A percentile compares a stretch with the other conserved stretches of the same genome.
Evolutionary conservation across 2,329 filamentous ascomycete genomes (phyloP).

Genomic region (Helotiales sp.): DNA sequence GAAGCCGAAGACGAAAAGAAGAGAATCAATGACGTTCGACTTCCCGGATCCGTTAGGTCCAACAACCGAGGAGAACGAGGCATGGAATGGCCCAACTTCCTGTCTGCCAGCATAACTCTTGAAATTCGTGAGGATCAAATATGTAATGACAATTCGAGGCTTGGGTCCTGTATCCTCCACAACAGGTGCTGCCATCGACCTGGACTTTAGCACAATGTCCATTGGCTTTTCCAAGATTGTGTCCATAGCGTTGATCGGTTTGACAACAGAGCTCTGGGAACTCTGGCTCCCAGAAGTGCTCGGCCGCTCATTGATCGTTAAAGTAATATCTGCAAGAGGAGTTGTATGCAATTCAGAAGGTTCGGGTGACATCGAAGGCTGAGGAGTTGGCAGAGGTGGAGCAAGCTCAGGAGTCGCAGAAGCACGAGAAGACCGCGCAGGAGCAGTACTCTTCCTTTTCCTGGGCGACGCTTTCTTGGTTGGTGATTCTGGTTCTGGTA

Average conservation of each 20-base stretch:
- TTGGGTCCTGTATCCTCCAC: conserved; percentile 77
- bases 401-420: conserved; percentile 34
- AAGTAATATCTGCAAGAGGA: conserved; percentile 74
- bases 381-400: conserved; percentile 48
- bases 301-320: conserved; percentile 62
- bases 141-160: conserved; percentile 86
- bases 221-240: conserved; percentile 84
- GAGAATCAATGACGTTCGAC: conserved; percentile 96
- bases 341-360: conserved; percentile 51
- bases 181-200: conserved; percentile 65
- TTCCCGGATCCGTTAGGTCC: conserved; percentile 98
- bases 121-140: conserved; percentile 92
- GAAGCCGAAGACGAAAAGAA: conserved; percentile 99
- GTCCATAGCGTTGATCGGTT: conserved; percentile 74
- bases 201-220: conserved; percentile 89
- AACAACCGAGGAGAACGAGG: conserved; percentile 96
- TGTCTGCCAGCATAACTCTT: conserved; percentile 97
- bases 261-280: conserved; percentile 54
- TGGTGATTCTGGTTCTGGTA: conserved; percentile 52
- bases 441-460: conserved; percentile 68
- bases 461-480: conserved; percentile 57
- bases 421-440: conserved; percentile 27
- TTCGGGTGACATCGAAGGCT: conserved; percentile 57
- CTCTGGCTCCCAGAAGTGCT: conserved; percentile 48
- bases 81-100: conserved; percentile 93